phyloP scores from a whole-genome alignment of 1,284 basidiomycete species.

The Ustilago cynodontis region DNA sequence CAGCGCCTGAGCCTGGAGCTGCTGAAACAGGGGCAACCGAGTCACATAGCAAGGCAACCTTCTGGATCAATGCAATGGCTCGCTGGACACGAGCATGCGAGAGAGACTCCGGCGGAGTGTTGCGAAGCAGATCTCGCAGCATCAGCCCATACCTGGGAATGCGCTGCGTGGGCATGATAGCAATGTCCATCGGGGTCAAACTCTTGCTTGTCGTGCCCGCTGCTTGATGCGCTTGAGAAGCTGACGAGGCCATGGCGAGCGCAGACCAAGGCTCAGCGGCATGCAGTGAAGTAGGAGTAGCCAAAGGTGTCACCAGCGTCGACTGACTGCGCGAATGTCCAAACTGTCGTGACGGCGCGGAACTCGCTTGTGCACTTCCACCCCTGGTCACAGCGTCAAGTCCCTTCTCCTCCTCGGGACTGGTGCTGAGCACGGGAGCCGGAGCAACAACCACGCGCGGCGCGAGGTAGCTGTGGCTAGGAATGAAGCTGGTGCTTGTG shows the following conservation, averaged over 20 bases:
- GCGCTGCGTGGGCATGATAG: conserved; percentile 68
- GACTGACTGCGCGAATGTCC: conserved; percentile 41
- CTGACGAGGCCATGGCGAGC: conserved; percentile 10
- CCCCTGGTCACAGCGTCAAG: background rate
- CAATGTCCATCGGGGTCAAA: conserved; percentile 63
- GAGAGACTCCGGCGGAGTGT: conserved; percentile 58
- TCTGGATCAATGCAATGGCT: conserved; percentile 40
- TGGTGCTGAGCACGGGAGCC: conserved; percentile 8
- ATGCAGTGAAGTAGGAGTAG: conserved; percentile 16
- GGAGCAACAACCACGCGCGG: conserved; percentile 18
- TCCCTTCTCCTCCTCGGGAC: conserved; percentile 19
- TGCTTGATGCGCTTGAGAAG: background rate
- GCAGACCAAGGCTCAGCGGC: conserved; percentile 14
- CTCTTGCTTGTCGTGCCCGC: conserved; percentile 27
- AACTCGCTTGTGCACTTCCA: background rate
- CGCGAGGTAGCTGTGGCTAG: conserved; percentile 27
- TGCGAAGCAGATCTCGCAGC: conserved; percentile 58
- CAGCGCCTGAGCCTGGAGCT: conserved; percentile 10
- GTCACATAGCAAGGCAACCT: conserved; percentile 47
- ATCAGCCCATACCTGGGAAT: conserved; percentile 62
- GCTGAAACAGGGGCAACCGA: conserved; percentile 24
- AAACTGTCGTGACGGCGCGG: conserved; percentile 10
- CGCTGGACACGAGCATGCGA: conserved; percentile 53
- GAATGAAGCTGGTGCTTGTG: conserved; percentile 31
- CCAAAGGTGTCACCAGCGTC: conserved; percentile 22